Evolutionary conservation across 75 land plant species (phyloP).

Genomic region (Pinus albicaulis): DNA sequence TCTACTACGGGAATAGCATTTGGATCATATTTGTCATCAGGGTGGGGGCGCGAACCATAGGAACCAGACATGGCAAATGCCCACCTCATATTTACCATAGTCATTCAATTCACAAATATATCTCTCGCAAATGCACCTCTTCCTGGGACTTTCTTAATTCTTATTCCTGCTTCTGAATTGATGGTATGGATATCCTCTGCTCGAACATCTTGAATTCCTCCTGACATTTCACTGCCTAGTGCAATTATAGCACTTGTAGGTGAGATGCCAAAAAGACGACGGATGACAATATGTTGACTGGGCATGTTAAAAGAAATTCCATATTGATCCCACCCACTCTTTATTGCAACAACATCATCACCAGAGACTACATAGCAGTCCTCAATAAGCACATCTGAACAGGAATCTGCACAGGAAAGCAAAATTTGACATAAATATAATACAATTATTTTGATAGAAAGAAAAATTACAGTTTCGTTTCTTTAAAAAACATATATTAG

Average conservation of each 20-base stretch:
- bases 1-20: constrained; percentile 66
- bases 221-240: constrained; percentile 61
- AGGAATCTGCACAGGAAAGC: constrained; percentile 7
- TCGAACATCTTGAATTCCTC: constrained; percentile 41
- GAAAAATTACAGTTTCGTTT: not conserved
- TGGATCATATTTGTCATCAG: constrained; percentile 50
- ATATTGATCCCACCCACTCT: constrained; percentile 59
- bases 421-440: too few species aligned
- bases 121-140: constrained; percentile 11
- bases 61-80: not conserved
- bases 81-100: not conserved
- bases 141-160: constrained; percentile 43
- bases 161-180: constrained; percentile 29
- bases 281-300: constrained; percentile 26
- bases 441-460: not conserved
- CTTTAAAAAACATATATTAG: not conserved
- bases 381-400: constrained; percentile 9
- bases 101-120: not conserved
- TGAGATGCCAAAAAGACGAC: constrained; percentile 38
- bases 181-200: constrained; percentile 28
- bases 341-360: constrained; percentile 45
- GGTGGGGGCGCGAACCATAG: not conserved
- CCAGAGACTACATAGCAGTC: constrained; percentile 37
- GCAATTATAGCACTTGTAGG: constrained; percentile 39
- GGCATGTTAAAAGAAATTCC: constrained; percentile 47